phyloP scores from a whole-genome alignment of 805 yeast genomes.

The Spathaspora girioi region DNA sequence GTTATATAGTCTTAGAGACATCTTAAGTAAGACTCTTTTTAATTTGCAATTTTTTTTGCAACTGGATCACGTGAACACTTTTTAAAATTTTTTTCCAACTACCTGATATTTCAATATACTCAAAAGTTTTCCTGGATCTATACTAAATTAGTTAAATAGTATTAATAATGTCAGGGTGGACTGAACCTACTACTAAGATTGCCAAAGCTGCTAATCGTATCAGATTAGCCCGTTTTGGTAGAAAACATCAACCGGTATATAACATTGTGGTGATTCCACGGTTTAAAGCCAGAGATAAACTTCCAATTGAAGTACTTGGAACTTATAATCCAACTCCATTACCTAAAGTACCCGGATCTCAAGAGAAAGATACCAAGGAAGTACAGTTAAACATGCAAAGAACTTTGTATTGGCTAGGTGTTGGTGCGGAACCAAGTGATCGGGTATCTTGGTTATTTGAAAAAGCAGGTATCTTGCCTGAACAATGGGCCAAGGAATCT shows the following conservation, averaged over 20 bases:
- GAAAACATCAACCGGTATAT: constrained; percentile 81
- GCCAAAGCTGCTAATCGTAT: constrained; percentile 56
- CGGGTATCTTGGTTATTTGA: constrained; percentile 72
- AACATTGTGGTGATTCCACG: constrained; percentile 87
- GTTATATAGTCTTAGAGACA: background rate
- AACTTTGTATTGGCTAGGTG: constrained; percentile 94
- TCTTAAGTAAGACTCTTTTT: no score
- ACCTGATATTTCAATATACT: no score
- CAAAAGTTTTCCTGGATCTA: no score
- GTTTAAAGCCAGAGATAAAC: constrained; percentile 72
- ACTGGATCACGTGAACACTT: no score
- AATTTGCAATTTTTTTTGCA: no score
- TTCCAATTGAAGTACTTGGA: constrained; percentile 94
- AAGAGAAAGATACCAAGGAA: constrained; percentile 61
- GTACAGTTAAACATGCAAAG: constrained; percentile 81
- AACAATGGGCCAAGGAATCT: constrained; percentile 48
- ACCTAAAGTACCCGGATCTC: constrained; percentile 50
- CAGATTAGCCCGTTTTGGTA: constrained; percentile 89
- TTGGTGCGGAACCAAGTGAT: constrained; percentile 92
- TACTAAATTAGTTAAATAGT: background rate
- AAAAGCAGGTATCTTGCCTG: constrained; percentile 69
- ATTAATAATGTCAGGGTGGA: background rate
- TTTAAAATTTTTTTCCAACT: no score
- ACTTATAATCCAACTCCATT: constrained; percentile 84
- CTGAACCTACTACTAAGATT: background rate